A percentile compares a stretch with the other conserved stretches of the same genome.
phyloP scores from a whole-genome alignment of 225 moss, liverwort and hornwort genomes.

The Climacium dendroides region DNA sequence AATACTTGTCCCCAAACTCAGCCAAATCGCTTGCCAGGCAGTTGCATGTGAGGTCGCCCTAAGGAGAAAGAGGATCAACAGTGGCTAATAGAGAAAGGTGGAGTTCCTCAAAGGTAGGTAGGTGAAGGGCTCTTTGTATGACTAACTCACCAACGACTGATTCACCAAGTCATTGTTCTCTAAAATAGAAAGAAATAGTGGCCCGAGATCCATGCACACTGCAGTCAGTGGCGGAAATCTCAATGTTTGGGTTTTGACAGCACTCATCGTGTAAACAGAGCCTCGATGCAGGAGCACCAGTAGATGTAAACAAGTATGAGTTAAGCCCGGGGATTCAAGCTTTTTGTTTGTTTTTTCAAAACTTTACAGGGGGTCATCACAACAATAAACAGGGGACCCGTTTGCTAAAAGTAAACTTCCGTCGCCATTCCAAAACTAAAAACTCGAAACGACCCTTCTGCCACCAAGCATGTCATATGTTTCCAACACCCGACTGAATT shows the following conservation, averaged over 20 bases:
- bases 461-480: not conserved
- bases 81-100: not conserved
- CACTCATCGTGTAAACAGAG: not conserved
- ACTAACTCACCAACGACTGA: not conserved
- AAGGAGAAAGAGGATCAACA: not conserved
- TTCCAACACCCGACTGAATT: not conserved
- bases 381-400: not conserved
- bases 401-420: not conserved
- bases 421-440: not conserved
- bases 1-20: not conserved
- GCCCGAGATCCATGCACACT: not conserved
- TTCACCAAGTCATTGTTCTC: not conserved
- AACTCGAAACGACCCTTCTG: not conserved
- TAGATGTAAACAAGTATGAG: not conserved
- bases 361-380: conserved; percentile 1
- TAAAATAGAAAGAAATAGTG: not conserved
- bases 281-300: not conserved
- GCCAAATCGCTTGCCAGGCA: not conserved
- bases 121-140: not conserved
- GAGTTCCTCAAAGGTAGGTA: not conserved
- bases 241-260: not conserved
- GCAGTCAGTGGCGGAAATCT: not conserved
- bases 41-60: not conserved
- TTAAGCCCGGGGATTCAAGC: not conserved
- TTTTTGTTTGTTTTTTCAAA: not conserved